Percentiles rank a stretch among this genome's conserved stretches.
phyloP scores from a whole-genome alignment of 1,139 yeast genomes.

The Saccharomyces hybrid region DNA sequence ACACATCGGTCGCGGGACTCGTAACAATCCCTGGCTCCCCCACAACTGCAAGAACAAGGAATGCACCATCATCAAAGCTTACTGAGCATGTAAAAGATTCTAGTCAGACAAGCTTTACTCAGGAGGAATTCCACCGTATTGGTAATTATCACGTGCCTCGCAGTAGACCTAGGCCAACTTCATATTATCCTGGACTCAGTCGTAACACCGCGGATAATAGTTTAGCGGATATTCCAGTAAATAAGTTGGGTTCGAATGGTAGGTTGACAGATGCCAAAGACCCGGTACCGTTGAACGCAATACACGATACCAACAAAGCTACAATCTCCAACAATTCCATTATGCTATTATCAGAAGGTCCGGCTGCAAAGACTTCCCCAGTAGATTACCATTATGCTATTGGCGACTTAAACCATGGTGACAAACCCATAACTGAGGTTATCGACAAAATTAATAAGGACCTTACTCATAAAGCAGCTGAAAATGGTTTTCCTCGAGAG shows the following conservation, averaged over 20 bases:
- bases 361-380: not conserved
- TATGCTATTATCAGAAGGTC: not conserved
- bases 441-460: not conserved
- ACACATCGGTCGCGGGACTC: not conserved
- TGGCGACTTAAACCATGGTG: not conserved
- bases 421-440: not conserved
- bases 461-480: not conserved
- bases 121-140: not conserved
- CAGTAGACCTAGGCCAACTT: constrained; percentile 5
- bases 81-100: constrained; percentile 4
- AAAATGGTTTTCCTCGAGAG: not conserved
- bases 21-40: not conserved
- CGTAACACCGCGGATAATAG: not conserved
- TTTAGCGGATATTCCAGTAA: not conserved
- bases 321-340: not conserved
- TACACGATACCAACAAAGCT: not conserved
- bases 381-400: not conserved
- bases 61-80: not conserved
- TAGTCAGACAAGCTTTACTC: not conserved
- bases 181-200: constrained; percentile 3
- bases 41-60: not conserved
- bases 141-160: constrained; percentile 1
- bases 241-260: not conserved
- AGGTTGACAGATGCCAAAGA: not conserved
- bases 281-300: not conserved